Evolutionary conservation across 768 basidiomycete genomes (phyloP).

Genomic region (Lyophyllum atratum): DNA sequence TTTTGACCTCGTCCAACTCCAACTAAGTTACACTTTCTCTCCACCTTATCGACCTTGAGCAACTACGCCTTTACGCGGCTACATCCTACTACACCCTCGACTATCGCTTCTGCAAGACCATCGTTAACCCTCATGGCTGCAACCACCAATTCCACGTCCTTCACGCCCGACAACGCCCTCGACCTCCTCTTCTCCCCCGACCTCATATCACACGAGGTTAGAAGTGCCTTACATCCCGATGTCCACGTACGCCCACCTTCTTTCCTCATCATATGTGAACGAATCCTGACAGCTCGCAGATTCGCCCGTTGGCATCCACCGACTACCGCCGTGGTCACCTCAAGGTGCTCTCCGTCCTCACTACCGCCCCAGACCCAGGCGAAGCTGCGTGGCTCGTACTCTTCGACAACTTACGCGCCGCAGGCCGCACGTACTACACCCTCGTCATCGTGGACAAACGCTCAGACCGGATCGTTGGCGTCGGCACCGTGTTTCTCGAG

Average conservation of each 20-base stretch:
- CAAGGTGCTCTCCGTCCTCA: constrained; percentile 78
- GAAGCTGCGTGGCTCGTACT: constrained; percentile 69
- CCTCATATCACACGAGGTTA: constrained; percentile 69
- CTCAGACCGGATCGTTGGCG: constrained; percentile 79
- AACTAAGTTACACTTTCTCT: background rate
- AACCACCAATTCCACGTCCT: constrained; percentile 18
- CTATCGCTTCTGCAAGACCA: background rate
- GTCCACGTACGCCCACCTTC: constrained; percentile 31
- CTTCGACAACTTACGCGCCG: constrained; percentile 58
- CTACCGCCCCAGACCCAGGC: constrained; percentile 67
- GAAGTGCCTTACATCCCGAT: constrained; percentile 57
- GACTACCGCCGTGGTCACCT: constrained; percentile 87
- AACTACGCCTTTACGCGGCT: background rate
- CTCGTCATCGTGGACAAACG: constrained; percentile 80
- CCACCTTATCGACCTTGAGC: background rate
- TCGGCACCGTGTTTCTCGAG: constrained; percentile 86
- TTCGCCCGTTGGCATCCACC: constrained; percentile 85
- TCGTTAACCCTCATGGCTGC: constrained; percentile 14
- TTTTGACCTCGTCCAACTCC: background rate
- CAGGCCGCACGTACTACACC: constrained; percentile 72
- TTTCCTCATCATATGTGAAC: background rate
- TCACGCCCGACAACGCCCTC: constrained; percentile 65
- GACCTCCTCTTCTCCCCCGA: constrained; percentile 78
- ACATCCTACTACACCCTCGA: background rate
- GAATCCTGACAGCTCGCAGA: constrained; percentile 42